These are phyloP conservation scores for Sporothrix pallida DNA, from an alignment of 2,329 filamentous ascomycete genomes.

Conservation along the genomic window DNA sequence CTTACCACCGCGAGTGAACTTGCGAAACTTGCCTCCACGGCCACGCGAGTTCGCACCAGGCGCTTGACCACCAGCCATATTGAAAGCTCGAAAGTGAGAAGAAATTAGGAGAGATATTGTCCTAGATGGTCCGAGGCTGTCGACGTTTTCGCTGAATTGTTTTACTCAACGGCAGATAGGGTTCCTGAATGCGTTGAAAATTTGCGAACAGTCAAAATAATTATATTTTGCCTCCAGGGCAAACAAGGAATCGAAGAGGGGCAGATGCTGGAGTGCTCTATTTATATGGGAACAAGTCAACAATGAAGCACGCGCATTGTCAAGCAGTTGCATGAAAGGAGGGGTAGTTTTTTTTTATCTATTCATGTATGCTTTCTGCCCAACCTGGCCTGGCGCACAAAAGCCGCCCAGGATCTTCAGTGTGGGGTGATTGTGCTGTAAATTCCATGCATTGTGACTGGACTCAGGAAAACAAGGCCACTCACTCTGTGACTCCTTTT, in stretches of 20 bases:
- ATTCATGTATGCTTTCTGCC: conserved; percentile 2
- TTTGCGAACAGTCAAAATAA: neutral
- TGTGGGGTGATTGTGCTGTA: neutral
- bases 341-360: conserved; percentile 33
- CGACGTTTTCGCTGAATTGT: too few relatives aligned
- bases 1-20: conserved; percentile 88
- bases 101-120: neutral
- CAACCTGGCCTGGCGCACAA: conserved; percentile 6
- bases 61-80: conserved; percentile 46
- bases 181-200: neutral
- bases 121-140: neutral
- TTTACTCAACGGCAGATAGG: too few relatives aligned
- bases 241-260: conserved; percentile 2
- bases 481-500: neutral
- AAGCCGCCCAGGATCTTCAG: conserved; percentile 8
- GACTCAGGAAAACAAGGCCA: neutral
- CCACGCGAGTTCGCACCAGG: conserved; percentile 67
- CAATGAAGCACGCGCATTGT: conserved; percentile 9
- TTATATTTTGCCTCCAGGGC: neutral
- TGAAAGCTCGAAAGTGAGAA: neutral
- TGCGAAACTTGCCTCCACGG: conserved; percentile 92
- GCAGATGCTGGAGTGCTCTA: conserved; percentile 15
- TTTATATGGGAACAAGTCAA: conserved; percentile 20
- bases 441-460: conserved; percentile 22
- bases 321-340: conserved; percentile 26